Evolutionary conservation across 139 green algal species (phyloP).

Genomic region (Astrephomene gubernaculifera): DNA sequence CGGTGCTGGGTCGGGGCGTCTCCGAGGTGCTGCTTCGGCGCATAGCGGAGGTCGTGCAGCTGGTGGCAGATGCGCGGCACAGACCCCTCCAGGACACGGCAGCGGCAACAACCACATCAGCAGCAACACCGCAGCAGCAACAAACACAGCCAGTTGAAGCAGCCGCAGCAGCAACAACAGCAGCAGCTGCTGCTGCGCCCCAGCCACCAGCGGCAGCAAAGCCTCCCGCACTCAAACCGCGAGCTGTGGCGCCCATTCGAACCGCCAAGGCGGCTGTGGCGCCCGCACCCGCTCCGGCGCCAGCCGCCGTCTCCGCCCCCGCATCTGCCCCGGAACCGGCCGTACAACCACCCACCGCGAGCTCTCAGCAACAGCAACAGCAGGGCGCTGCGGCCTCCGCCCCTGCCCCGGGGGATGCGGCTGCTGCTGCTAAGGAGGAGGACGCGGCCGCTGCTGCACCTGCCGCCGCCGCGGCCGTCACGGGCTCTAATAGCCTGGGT

Average conservation of each 20-base stretch:
- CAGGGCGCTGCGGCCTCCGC: neutral
- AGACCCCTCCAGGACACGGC: neutral
- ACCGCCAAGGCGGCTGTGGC: neutral
- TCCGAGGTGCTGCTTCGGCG: conserved; percentile 34
- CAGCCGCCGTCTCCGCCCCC: neutral
- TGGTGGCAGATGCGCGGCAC: neutral
- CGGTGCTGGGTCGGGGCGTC: conserved; percentile 32
- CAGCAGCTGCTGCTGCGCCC: neutral
- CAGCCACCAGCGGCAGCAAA: neutral
- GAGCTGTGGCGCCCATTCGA: conserved; percentile 9
- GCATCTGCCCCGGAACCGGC: neutral
- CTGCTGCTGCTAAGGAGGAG: neutral
- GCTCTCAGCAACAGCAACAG: too few species aligned
- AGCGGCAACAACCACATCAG: neutral
- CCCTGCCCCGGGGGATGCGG: neutral
- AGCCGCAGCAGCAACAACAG: neutral
- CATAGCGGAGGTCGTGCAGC: conserved; percentile 8
- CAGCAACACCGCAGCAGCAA: neutral
- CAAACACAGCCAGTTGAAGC: too few species aligned
- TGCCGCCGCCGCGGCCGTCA: neutral
- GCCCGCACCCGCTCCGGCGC: neutral
- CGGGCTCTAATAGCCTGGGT: neutral
- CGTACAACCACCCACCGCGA: too few species aligned
- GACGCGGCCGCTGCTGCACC: too few species aligned
- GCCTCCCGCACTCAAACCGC: neutral